Base-by-base conservation (phyloP, 106 monocot species). In the Dactylorhiza incarnata region DNA sequence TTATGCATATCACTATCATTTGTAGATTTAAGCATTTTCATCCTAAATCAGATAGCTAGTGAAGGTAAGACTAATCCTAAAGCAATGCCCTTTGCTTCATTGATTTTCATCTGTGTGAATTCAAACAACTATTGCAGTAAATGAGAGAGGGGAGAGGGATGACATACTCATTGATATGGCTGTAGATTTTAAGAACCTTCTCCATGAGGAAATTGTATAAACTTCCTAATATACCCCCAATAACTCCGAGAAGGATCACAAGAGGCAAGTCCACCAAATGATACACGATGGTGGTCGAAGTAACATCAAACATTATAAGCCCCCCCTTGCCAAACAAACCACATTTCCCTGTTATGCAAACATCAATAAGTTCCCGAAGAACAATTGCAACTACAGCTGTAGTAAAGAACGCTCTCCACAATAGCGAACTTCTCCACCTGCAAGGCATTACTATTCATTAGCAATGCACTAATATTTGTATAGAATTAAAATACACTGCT, bases 221-320 rank as follows among this genome's bases (percentile, higher is more conserved):
- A 78, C 89, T 86, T 9, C 95, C 95, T 52, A 95, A 75, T 65
- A 92, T 72, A 49, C 89, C 95, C 6, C 95, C 95, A 70, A 88
- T 89, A 68, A 95, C 77, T 54, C 91, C 95, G 23, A 95, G 84
- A 79, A 89, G 66, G 52, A 95, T 87, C 44, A 89, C 95, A 26
- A 80, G 76, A 70, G 89, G 95, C 49, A 95, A 75, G 75, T 95
- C 95, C 3, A 48, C 82, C 14, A 92, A 22, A 74, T 81, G 82
- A 76, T 95, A 95, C 9, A 74, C 68, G 26, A 86, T 77, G 14
- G 23, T 73, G 25, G 80, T 89, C 25, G 91, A 81, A 15, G 89
- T 95, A 48, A 95, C 95, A 74, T 95, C 89, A 80, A 86, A 95
- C 95, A 95, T 95, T 58, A 95, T 95, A 51, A 95, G 81, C 54